phyloP scores from a whole-genome alignment of 352 stramenopile genomes.

The Phytophthora palmivora region DNA sequence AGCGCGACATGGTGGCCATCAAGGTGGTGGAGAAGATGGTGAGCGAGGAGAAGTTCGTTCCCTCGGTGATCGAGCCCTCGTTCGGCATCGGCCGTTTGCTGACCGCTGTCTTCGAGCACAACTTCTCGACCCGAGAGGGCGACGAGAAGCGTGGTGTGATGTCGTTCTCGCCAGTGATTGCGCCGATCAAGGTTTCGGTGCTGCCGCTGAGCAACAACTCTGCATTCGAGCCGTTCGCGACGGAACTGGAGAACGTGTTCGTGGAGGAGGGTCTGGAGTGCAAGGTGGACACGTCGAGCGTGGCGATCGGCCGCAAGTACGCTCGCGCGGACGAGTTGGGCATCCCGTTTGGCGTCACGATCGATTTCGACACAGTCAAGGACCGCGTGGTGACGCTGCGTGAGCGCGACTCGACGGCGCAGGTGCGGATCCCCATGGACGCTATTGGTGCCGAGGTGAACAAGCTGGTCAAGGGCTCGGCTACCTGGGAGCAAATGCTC shows the following conservation, averaged over 20 bases:
- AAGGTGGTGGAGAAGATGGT: constrained; percentile 96
- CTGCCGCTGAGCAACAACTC: constrained; percentile 92
- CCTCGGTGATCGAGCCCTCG: constrained; percentile 99
- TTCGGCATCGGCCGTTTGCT: constrained; percentile 99
- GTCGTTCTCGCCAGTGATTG: constrained; percentile 96
- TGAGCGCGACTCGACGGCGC: constrained; percentile 97
- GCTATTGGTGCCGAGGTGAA: constrained; percentile 86
- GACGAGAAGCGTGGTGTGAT: constrained; percentile 98
- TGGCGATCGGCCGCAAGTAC: constrained; percentile 97
- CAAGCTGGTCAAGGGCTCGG: constrained; percentile 86
- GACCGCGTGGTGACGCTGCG: constrained; percentile 96
- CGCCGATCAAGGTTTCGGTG: constrained; percentile 98
- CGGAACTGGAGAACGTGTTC: constrained; percentile 80
- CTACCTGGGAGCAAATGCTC: constrained; percentile 85
- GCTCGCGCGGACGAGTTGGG: constrained; percentile 97
- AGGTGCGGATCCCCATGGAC: constrained; percentile 94
- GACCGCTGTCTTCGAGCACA: constrained; percentile 99
- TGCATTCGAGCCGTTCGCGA: constrained; percentile 84
- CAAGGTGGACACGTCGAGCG: constrained; percentile 96
- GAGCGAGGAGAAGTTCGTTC: constrained; percentile 98
- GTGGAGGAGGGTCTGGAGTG: constrained; percentile 77
- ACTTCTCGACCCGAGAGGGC: constrained; percentile 95
- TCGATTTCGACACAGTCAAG: constrained; percentile 97
- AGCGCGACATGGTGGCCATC: constrained; percentile 95
- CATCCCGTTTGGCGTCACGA: constrained; percentile 98